Base-by-base conservation (phyloP, 148 eudicot genomes). In the Spergularia bocconei region DNA sequence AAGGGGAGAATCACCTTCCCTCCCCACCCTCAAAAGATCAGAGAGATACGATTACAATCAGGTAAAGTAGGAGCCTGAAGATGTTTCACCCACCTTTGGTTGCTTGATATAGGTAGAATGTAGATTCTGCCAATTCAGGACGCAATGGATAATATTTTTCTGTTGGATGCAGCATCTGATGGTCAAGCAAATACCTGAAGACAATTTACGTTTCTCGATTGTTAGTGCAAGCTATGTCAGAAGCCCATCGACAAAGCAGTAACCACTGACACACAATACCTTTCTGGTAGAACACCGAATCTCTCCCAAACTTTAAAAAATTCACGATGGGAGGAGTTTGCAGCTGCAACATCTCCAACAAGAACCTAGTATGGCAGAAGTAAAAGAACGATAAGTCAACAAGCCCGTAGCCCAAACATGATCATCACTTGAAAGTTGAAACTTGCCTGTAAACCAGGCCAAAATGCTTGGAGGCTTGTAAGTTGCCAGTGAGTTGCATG, bases 381-480 rank as follows among this genome's bases (percentile, higher is more conserved):
- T 62, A 56, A 69, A 20, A 70, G 11, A 76, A 53, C 70, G 17
- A 83, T 56, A 75, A 58, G 16, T 62, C 29, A 2, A 12, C 78
- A 25, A 73, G 21, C 67, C 50, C 65, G 25, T 63, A 75, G 15
- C 68, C 57, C 29, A 57, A 65, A 76, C 9, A 20, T 25, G 36
- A 54, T 53, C 19, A 68, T 25, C 69, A 59, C 67, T 47, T 44
- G 66, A 81, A 57, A 68, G 79, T 82, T 86, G 75, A 81, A 57
- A 68, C 80, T 82, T 86, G 77, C 98, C 91, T 94, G 98, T 67
- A 94, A 74, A 70, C 98, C 98, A 69, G 98, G 98, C 98, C 98
- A 94, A 85, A 94, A 94, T 75, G 98, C 98, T 85, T 94, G 98
- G 47, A 94, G 96, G 86, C 98, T 94, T 2, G 98, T 94, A 75